These are phyloP conservation scores for Heliocybe sulcata DNA, from an alignment of 1,284 basidiomycete species.

Conservation along the genomic window DNA sequence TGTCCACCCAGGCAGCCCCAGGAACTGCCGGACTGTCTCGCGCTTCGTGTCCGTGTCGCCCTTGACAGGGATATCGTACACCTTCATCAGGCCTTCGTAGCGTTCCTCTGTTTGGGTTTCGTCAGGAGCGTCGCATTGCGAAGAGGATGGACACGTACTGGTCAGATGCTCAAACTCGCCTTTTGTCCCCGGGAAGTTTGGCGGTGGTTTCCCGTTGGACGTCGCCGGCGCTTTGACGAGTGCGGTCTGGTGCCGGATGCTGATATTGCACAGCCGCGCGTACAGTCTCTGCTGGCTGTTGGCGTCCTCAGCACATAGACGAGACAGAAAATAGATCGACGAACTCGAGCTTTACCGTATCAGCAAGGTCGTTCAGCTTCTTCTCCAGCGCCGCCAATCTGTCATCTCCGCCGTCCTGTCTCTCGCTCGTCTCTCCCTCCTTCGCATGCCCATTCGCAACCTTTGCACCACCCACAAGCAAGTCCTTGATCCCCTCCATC, in stretches of 20 bases:
- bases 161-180: constrained; percentile 34
- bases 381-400: constrained; percentile 20
- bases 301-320: neutral
- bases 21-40: constrained; percentile 27
- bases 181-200: constrained; percentile 29
- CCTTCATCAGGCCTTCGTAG: constrained; percentile 28
- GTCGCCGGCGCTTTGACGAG: constrained; percentile 22
- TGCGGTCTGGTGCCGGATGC: constrained; percentile 22
- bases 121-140: neutral
- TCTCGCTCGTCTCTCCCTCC: too few species aligned
- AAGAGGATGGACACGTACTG: constrained; percentile 18
- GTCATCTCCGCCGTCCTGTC: too few species aligned
- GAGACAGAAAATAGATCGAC: constrained; percentile 6
- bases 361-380: constrained; percentile 21
- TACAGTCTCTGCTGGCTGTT: constrained; percentile 28
- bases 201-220: constrained; percentile 25
- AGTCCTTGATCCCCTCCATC: constrained; percentile 18
- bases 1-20: constrained; percentile 21
- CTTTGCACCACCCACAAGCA: constrained; percentile 11
- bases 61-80: constrained; percentile 24
- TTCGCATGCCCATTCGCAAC: constrained; percentile 9
- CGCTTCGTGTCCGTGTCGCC: constrained; percentile 29
- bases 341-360: constrained; percentile 27
- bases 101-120: constrained; percentile 25
- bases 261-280: constrained; percentile 26